phyloP scores from a whole-genome alignment of 345 rosid species.

The Eucalyptus lansdowneana region DNA sequence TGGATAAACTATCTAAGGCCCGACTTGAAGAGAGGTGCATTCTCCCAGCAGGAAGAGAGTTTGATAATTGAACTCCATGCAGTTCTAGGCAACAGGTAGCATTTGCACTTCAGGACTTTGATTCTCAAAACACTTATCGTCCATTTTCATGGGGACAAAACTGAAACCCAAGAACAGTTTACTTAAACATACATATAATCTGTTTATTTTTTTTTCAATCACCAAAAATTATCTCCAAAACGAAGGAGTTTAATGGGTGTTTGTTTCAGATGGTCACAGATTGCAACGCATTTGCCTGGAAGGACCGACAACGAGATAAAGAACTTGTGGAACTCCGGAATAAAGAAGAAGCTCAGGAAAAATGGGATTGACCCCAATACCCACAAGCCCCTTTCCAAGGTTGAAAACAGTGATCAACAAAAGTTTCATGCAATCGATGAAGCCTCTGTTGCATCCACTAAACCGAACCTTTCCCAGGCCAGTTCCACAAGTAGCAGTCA shows the following conservation, averaged over 20 bases:
- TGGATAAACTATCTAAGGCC: slow-evolving; percentile 89
- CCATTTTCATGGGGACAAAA: background rate
- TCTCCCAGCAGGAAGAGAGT: slow-evolving; percentile 67
- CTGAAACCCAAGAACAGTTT: background rate
- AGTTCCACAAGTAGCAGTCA: slow-evolving; percentile 5
- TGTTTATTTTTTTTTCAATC: background rate
- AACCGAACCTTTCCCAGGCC: slow-evolving; percentile 35
- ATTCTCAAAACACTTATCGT: background rate
- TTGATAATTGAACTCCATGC: slow-evolving; percentile 70
- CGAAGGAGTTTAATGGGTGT: background rate
- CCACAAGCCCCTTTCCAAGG: slow-evolving; percentile 42
- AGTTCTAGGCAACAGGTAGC: slow-evolving; percentile 61
- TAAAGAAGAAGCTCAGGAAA: slow-evolving; percentile 54
- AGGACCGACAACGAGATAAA: slow-evolving; percentile 61
- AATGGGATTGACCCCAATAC: slow-evolving; percentile 56
- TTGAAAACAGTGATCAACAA: slow-evolving; percentile 3
- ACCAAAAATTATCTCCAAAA: background rate
- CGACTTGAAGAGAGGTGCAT: slow-evolving; percentile 83
- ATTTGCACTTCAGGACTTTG: background rate
- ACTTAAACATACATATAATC: background rate
- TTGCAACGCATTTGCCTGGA: slow-evolving; percentile 51
- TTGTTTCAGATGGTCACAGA: slow-evolving; percentile 52
- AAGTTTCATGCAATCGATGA: background rate
- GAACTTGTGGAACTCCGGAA: slow-evolving; percentile 57
- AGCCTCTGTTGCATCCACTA: slow-evolving; percentile 8